These are phyloP conservation scores for Vaccinium myrtillus DNA, from an alignment of 148 eudicot species.

Conservation along the genomic window DNA sequence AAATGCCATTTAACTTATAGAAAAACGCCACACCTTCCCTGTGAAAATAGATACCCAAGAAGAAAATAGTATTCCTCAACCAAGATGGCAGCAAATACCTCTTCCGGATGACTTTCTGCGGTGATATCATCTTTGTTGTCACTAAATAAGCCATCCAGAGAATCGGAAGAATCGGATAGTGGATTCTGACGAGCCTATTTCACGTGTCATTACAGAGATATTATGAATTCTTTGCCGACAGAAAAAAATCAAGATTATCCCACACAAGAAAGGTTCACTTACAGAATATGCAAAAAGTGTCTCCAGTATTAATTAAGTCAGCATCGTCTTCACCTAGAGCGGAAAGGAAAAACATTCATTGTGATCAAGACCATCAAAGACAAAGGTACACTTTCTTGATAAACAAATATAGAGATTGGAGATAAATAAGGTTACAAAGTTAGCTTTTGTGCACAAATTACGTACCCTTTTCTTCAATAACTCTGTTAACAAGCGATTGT, in stretches of 20 bases:
- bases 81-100: constrained; percentile 33
- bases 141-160: constrained; percentile 29
- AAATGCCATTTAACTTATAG: not conserved
- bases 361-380: constrained; percentile 2
- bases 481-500: constrained; percentile 73
- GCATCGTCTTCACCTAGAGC: constrained; percentile 68
- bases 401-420: not conserved
- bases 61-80: constrained; percentile 5
- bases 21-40: not conserved
- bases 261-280: constrained; percentile 31
- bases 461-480: constrained; percentile 59
- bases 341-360: constrained; percentile 12
- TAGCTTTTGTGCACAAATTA: constrained; percentile 2
- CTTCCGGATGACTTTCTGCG: constrained; percentile 27
- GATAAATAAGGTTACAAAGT: not conserved
- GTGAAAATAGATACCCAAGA: not conserved
- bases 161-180: constrained; percentile 43
- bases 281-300: constrained; percentile 71
- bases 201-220: constrained; percentile 1
- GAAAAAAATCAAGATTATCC: not conserved
- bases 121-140: constrained; percentile 22
- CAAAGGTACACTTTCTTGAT: constrained; percentile 13
- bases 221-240: not conserved
- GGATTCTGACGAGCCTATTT: constrained; percentile 34
- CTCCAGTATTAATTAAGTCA: constrained; percentile 74